Evolutionary conservation across 768 basidiomycete genomes (phyloP).

Genomic region (Termitomyces sp.): DNA sequence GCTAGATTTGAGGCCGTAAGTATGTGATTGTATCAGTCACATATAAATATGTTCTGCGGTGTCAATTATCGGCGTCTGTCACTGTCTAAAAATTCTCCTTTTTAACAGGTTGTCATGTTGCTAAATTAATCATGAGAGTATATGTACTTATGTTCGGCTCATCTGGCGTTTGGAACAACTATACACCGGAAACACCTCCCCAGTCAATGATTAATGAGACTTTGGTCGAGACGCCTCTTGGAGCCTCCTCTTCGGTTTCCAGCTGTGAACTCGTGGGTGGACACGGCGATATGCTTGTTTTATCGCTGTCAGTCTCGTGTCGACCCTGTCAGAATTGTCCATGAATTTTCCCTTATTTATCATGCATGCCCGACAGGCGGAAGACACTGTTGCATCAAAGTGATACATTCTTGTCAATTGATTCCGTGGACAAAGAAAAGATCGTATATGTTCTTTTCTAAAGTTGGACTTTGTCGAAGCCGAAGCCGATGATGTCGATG

Average conservation of each 20-base stretch:
- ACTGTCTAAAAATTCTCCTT: neutral
- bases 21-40: neutral
- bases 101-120: neutral
- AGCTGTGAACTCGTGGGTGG: neutral
- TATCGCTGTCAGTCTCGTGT: neutral
- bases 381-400: neutral
- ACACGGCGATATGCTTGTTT: neutral
- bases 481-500: neutral
- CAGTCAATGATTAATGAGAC: neutral
- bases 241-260: neutral
- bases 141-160: neutral
- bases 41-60: neutral
- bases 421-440: neutral
- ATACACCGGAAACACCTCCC: neutral
- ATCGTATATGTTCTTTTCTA: neutral
- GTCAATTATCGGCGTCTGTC: neutral
- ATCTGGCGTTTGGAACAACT: neutral
- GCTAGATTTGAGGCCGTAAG: neutral
- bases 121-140: neutral
- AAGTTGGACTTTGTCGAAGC: neutral
- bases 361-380: neutral
- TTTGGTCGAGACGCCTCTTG: neutral
- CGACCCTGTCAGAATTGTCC: neutral
- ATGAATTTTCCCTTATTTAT: constrained; percentile 1
- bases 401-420: neutral